Percentiles rank a stretch among this genome's conserved stretches.
phyloP scores from a whole-genome alignment of 1,284 basidiomycete genomes.

The Mycena sp. region DNA sequence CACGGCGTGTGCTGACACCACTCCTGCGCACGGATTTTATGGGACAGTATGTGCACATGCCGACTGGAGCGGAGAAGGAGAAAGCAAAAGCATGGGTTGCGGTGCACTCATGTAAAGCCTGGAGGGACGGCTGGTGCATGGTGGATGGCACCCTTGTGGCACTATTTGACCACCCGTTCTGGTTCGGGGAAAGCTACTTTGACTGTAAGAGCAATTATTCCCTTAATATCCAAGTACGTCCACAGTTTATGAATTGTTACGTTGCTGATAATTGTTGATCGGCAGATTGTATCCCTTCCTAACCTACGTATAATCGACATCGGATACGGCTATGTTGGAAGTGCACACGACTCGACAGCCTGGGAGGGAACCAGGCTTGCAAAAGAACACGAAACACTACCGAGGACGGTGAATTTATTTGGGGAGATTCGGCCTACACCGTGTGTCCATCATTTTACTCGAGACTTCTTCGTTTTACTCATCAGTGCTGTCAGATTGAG shows the following conservation, averaged over 20 bases:
- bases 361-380: slow-evolving; percentile 34
- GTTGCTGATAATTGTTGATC: not conserved
- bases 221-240: slow-evolving; percentile 44
- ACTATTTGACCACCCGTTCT: slow-evolving; percentile 40
- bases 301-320: slow-evolving; percentile 44
- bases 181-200: slow-evolving; percentile 47
- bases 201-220: slow-evolving; percentile 50
- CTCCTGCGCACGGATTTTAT: slow-evolving; percentile 6
- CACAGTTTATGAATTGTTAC: not conserved
- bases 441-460: slow-evolving; percentile 13
- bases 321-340: slow-evolving; percentile 27
- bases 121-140: slow-evolving; percentile 46
- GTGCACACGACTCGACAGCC: slow-evolving; percentile 7
- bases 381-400: slow-evolving; percentile 35
- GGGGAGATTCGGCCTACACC: slow-evolving; percentile 48
- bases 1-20: slow-evolving; percentile 31
- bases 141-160: slow-evolving; percentile 51
- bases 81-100: slow-evolving; percentile 44
- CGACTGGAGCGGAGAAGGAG: slow-evolving; percentile 27
- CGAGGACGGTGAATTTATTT: slow-evolving; percentile 41
- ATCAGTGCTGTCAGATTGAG: not conserved
- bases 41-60: slow-evolving; percentile 6
- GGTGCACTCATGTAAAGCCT: slow-evolving; percentile 41
- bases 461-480: not conserved
- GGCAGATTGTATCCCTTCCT: slow-evolving; percentile 34